These are phyloP conservation scores for Medicago arabica DNA, from an alignment of 306 rosid species.

Conservation along the genomic window DNA sequence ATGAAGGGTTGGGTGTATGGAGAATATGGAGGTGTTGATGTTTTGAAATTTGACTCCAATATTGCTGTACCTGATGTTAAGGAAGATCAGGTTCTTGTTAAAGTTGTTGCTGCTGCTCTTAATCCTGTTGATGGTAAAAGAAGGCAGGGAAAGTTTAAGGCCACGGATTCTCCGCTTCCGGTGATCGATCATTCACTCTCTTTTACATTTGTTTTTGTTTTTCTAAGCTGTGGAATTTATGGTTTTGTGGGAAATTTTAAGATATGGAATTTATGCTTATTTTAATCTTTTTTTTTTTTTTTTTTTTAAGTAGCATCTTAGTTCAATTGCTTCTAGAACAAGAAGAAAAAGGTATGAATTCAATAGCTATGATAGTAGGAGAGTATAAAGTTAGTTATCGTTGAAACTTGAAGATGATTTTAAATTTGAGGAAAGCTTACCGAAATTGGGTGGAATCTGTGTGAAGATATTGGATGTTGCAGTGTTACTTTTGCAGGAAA, in stretches of 20 bases:
- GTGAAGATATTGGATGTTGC: background rate
- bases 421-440: background rate
- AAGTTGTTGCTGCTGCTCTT: slow-evolving; percentile 84
- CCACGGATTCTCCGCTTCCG: slow-evolving; percentile 94
- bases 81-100: slow-evolving; percentile 83
- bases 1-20: slow-evolving; percentile 97
- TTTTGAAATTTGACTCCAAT: slow-evolving; percentile 65
- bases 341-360: no score
- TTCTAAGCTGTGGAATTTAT: background rate
- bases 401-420: no score
- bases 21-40: slow-evolving; percentile 80
- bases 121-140: slow-evolving; percentile 92
- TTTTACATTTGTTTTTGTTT: background rate
- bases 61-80: slow-evolving; percentile 75
- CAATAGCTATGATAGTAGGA: no score
- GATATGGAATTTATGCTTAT: no score
- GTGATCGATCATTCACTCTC: slow-evolving; percentile 46
- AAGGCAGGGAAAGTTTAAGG: slow-evolving; percentile 85
- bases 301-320: no score
- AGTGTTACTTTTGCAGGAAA: background rate
- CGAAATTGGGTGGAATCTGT: background rate
- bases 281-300: no score
- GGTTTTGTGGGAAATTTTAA: no score
- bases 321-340: no score
- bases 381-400: no score